Conservation (phyloP, 1,139 yeast genomes). For the Sugiyamaella grinbergsii region DNA sequence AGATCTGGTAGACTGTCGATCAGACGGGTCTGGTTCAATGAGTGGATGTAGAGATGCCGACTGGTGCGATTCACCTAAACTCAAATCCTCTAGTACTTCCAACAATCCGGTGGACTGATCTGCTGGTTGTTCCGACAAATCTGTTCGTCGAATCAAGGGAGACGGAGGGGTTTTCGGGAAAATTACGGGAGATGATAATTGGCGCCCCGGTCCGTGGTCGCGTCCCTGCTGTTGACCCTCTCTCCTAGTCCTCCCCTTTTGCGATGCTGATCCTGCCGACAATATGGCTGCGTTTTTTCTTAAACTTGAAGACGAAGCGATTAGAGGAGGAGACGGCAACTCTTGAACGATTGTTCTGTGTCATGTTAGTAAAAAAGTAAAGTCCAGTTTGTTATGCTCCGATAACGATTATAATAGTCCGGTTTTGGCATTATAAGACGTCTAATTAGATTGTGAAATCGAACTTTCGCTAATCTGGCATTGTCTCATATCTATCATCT, state of each 20-base stretch:
- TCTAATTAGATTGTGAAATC: too few relatives aligned
- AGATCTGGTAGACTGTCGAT: not conserved
- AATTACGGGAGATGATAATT: constrained; percentile 3
- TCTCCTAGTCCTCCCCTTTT: constrained; percentile 11
- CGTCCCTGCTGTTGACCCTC: constrained; percentile 4
- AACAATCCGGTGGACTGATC: not conserved
- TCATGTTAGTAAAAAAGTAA: not conserved
- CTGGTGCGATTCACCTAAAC: constrained; percentile 1
- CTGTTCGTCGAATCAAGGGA: not conserved
- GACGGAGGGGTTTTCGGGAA: constrained; percentile 6
- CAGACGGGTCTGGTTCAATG: not conserved
- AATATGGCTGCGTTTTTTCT: constrained; percentile 10
- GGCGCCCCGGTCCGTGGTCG: constrained; percentile 3
- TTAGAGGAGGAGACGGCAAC: constrained; percentile 17
- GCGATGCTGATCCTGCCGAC: not conserved
- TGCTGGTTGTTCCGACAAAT: too few relatives aligned
- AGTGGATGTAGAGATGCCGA: too few relatives aligned
- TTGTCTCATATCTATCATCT: too few relatives aligned
- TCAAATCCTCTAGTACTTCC: constrained; percentile 14
- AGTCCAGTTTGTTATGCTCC: not conserved
- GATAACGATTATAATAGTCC: too few relatives aligned
- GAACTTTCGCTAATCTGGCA: too few relatives aligned
- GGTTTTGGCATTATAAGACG: too few relatives aligned
- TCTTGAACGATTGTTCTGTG: constrained; percentile 14
- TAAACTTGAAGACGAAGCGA: constrained; percentile 17